These are phyloP conservation scores for Pythium rhizo-oryzae DNA, from an alignment of 352 stramenopile species.

Conservation along the genomic window DNA sequence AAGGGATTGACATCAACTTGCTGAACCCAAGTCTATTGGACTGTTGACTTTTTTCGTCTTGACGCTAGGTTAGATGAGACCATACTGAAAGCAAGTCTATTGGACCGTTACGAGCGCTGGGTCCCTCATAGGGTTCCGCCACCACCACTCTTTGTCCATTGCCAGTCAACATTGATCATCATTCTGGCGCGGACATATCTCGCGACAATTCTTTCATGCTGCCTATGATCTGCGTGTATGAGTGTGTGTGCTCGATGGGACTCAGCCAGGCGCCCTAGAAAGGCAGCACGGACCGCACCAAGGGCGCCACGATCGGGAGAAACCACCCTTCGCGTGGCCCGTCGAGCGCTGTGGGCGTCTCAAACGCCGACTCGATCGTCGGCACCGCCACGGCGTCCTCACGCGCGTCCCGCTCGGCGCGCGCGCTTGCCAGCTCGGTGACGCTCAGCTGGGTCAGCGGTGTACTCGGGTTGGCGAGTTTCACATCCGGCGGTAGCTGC, in stretches of 20 bases:
- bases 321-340: slow-evolving; percentile 2
- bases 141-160: neutral
- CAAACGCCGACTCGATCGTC: slow-evolving; percentile 3
- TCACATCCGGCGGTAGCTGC: neutral
- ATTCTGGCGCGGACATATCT: neutral
- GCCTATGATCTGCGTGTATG: neutral
- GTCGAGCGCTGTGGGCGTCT: neutral
- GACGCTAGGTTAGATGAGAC: neutral
- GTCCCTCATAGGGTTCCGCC: neutral
- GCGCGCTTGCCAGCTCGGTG: neutral
- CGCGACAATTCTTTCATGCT: too few species aligned
- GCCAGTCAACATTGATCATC: neutral
- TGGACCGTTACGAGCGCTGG: neutral
- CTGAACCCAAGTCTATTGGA: too few species aligned
- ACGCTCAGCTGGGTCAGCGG: neutral
- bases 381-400: neutral
- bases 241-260: too few species aligned
- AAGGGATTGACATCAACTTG: too few species aligned
- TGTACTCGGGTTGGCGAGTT: too few species aligned
- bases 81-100: neutral
- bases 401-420: neutral
- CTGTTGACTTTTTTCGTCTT: too few species aligned
- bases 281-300: too few species aligned
- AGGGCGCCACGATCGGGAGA: too few species aligned
- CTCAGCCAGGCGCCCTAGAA: too few species aligned